A percentile compares a stretch with the other conserved stretches of the same genome.
phyloP scores from a whole-genome alignment of 1,284 basidiomycete species.

The Boletus albobrunnescens region DNA sequence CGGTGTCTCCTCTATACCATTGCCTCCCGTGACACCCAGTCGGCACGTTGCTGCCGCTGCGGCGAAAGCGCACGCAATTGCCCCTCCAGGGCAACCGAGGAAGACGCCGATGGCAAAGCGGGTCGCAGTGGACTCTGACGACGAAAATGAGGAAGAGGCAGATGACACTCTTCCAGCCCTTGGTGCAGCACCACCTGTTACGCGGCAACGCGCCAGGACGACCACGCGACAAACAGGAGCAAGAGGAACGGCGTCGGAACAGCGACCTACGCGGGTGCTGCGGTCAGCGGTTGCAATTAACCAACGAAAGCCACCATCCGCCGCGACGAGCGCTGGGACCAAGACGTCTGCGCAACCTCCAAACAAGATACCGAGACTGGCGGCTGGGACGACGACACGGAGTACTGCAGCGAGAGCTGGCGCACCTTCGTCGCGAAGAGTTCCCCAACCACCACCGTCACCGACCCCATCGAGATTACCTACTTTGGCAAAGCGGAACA shows the following conservation, averaged over 20 bases:
- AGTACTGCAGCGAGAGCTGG: constrained; percentile 36
- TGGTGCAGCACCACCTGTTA: constrained; percentile 42
- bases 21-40: constrained; percentile 75
- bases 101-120: constrained; percentile 80
- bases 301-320: constrained; percentile 35
- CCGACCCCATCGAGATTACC: constrained; percentile 72
- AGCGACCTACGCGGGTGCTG: constrained; percentile 67
- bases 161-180: constrained; percentile 63
- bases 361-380: constrained; percentile 73
- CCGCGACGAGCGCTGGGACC: constrained; percentile 39
- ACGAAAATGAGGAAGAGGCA: constrained; percentile 53
- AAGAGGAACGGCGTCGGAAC: constrained; percentile 58
- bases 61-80: constrained; percentile 62
- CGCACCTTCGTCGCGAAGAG: constrained; percentile 38
- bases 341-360: constrained; percentile 45
- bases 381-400: constrained; percentile 48
- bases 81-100: constrained; percentile 77
- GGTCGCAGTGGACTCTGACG: constrained; percentile 49
- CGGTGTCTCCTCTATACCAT: constrained; percentile 33
- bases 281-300: constrained; percentile 54
- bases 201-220: constrained; percentile 43
- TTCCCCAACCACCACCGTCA: constrained; percentile 45
- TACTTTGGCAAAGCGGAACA: constrained; percentile 59
- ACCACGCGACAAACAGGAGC: constrained; percentile 38
- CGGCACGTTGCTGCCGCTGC: constrained; percentile 66